phyloP scores from a whole-genome alignment of 2,329 filamentous ascomycete genomes.

The Helminthosporium solani region DNA sequence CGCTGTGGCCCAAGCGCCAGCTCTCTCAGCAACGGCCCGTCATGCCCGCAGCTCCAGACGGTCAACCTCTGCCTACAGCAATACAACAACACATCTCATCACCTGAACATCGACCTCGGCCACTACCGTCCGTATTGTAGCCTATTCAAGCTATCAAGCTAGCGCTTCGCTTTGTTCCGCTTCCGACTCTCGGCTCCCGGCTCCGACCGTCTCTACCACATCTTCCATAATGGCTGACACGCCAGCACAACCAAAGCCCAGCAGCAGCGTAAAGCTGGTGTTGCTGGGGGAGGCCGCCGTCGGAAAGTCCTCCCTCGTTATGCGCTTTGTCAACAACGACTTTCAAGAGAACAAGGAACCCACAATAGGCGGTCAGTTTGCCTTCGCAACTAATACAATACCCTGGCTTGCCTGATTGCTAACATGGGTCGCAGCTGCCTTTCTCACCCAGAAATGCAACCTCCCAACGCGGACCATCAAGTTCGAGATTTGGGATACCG shows the following conservation, averaged over 20 bases:
- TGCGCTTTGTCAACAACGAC: slow-evolving; percentile 99
- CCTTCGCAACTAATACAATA: background rate
- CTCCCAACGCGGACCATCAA: slow-evolving; percentile 79
- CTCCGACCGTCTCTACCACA: slow-evolving; percentile 1
- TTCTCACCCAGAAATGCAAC: slow-evolving; percentile 98
- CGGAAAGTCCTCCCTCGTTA: slow-evolving; percentile 97
- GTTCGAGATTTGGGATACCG: slow-evolving; percentile 89
- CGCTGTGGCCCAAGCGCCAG: slow-evolving; percentile 3
- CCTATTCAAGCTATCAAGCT: background rate
- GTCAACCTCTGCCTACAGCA: slow-evolving; percentile 19
- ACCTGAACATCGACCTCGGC: slow-evolving; percentile 3
- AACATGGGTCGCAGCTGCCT: slow-evolving; percentile 67
- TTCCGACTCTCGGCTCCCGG: background rate
- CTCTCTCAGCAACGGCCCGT: slow-evolving; percentile 5
- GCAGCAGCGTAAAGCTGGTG: slow-evolving; percentile 99
- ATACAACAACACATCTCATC: slow-evolving; percentile 9
- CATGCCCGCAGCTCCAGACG: slow-evolving; percentile 15
- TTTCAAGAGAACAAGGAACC: slow-evolving; percentile 99
- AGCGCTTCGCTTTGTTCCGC: background rate
- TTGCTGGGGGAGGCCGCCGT: slow-evolving; percentile 96
- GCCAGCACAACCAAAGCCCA: slow-evolving; percentile 77
- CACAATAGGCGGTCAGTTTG: slow-evolving; percentile 83
- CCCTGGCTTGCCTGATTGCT: background rate
- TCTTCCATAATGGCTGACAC: slow-evolving; percentile 67
- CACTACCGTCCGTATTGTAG: slow-evolving; percentile 2